Base-by-base conservation (phyloP, 73 alveolate genomes). In the Paramecium sonneborni region DNA sequence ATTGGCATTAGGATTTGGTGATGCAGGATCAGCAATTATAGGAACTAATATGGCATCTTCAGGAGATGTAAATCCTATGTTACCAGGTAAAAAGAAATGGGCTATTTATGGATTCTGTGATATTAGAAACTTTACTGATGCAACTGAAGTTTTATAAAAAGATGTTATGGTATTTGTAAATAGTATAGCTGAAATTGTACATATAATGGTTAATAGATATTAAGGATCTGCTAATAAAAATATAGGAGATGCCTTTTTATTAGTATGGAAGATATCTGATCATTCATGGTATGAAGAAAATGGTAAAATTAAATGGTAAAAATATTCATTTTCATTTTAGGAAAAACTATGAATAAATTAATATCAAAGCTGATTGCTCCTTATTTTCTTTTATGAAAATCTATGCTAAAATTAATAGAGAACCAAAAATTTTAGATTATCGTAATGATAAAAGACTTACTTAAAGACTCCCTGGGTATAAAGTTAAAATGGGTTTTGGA, bases 161-260 rank as follows among this genome's bases (percentile, higher is more conserved):
- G 98, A 96, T 76, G 99, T 98, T 76, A 98, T 98, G 99, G 95
- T 96, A 23, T 98, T 98, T 92, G 99, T 97, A 18, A 98, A 98
- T 94, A 99, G 98, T 85, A 98, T 98, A 32, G 99, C 99, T 38
- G 99, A 99, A 93, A 97, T 98, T 43, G 99, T 97, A 26, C 99
- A 98, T 85, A 96, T 97, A 20, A 88, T 95, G 48, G 99, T 96
- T 21, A 98, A 96, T 72, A 96, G 96, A 85, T 98, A 92, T 92
- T 95, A 96, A 8, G 99, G 99, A 48, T 96, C 99, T 11, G 99
- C 99, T 3, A 99, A 99, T 95, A 99, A 99, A 93, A 98, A 98
- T 93, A 98, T 98, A 20, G 99, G 99, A 12, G 99, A 99, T 95
- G 99, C 99, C 14, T 99, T 99, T 94, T 95, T 99, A 48, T 92